Evolutionary conservation across 2,329 filamentous ascomycete genomes (phyloP).

Genomic region (Cordyceps pruinosa): DNA sequence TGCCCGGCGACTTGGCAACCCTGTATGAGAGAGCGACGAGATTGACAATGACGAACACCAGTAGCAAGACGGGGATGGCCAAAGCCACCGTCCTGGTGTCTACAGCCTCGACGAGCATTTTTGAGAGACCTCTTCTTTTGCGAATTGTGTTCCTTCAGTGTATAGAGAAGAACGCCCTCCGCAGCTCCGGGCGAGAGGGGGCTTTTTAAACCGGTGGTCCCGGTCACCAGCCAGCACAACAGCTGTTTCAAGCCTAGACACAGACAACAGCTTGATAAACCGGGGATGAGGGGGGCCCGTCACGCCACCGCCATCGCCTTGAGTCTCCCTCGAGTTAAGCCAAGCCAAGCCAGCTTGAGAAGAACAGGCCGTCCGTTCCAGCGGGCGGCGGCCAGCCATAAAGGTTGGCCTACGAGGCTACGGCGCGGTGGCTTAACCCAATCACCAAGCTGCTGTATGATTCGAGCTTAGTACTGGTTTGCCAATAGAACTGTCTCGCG

Average conservation of each 20-base stretch:
- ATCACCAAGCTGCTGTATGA: not conserved
- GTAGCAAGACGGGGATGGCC: not conserved
- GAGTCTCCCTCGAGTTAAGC: not conserved
- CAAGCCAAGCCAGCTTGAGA: not conserved
- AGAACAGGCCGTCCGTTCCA: not conserved
- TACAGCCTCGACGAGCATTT: not conserved
- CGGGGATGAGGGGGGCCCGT: not conserved
- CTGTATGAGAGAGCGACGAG: not conserved
- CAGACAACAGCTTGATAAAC: not conserved
- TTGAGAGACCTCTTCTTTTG: not conserved
- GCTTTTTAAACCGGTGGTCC: not conserved
- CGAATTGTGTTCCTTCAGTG: not conserved
- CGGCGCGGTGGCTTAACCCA: not conserved
- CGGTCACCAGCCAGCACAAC: not conserved
- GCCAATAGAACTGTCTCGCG: too few relatives aligned
- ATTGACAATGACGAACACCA: not conserved
- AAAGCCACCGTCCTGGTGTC: not conserved
- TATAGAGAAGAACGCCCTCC: not conserved
- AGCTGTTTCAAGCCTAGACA: slow-evolving; percentile 6
- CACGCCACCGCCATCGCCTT: not conserved
- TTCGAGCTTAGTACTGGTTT: not conserved
- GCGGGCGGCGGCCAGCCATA: too few relatives aligned
- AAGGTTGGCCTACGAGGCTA: not conserved
- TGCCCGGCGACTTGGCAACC: slow-evolving; percentile 3
- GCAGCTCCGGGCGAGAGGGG: not conserved